Conservation (phyloP, 139 green algal species). For the Chlamydomonas applanata region DNA sequence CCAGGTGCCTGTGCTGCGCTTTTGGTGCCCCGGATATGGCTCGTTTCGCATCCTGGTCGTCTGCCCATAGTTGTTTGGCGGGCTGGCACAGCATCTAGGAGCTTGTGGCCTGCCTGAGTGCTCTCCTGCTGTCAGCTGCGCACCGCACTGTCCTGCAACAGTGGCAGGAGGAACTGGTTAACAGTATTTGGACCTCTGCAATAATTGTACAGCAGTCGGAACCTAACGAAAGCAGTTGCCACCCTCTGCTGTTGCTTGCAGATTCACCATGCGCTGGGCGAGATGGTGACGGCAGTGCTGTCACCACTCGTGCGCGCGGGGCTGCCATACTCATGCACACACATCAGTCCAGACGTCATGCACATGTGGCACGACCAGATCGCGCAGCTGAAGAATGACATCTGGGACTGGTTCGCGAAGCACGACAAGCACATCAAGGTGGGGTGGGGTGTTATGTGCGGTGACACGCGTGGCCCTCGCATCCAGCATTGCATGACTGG, state of each 20-base stretch:
- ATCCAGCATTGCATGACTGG: neutral
- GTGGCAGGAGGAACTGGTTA: too few relatives aligned
- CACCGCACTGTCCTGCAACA: too few relatives aligned
- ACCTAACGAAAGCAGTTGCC: too few relatives aligned
- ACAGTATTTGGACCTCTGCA: too few relatives aligned
- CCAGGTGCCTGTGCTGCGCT: constrained; percentile 44
- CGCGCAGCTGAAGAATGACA: constrained; percentile 32
- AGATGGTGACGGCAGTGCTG: constrained; percentile 77
- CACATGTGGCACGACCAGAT: constrained; percentile 36
- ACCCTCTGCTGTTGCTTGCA: too few relatives aligned
- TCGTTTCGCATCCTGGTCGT: too few relatives aligned
- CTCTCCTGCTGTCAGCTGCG: too few relatives aligned
- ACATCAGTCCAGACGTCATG: constrained; percentile 22
- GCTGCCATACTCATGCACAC: constrained; percentile 40
- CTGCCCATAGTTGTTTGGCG: too few relatives aligned
- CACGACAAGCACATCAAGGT: constrained; percentile 78
- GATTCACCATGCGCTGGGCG: constrained; percentile 61
- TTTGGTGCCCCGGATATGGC: neutral
- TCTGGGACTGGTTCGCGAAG: constrained; percentile 50
- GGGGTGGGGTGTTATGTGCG: constrained; percentile 17
- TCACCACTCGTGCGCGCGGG: constrained; percentile 63
- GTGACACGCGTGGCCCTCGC: neutral
- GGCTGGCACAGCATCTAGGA: too few relatives aligned
- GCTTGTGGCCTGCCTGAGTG: too few relatives aligned
- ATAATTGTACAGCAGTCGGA: too few relatives aligned